Evolutionary conservation across 257 asterid genomes (phyloP).

Genomic region (Solanum chilense): DNA sequence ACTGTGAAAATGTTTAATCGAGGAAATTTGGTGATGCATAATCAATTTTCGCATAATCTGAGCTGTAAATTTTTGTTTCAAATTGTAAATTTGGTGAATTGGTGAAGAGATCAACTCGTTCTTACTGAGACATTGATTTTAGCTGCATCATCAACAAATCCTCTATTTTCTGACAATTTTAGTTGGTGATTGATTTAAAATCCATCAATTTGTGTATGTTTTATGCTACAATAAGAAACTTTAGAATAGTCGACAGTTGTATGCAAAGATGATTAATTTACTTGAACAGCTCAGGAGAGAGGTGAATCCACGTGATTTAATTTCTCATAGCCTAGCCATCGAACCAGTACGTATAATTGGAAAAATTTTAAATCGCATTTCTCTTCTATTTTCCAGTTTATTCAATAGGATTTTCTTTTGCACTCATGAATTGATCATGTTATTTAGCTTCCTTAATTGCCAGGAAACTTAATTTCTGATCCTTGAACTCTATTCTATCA

Average conservation of each 20-base stretch:
- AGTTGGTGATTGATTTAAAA: background rate
- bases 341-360: background rate
- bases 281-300: background rate
- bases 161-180: background rate
- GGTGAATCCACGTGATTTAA: background rate
- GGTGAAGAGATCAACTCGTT: background rate
- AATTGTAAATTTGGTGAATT: background rate
- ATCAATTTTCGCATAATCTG: background rate
- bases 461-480: background rate
- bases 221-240: background rate
- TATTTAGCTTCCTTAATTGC: background rate
- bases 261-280: background rate
- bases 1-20: background rate
- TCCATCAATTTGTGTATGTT: background rate
- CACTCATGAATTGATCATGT: background rate
- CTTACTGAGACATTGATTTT: background rate
- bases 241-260: background rate
- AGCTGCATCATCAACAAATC: background rate
- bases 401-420: background rate
- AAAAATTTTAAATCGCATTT: background rate
- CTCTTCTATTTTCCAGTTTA: background rate
- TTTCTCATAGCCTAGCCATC: background rate
- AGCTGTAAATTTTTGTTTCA: background rate
- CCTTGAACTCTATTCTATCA: background rate
- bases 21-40: background rate